These are phyloP conservation scores for Acorus gramineus DNA, from an alignment of 106 monocot species.

Conservation along the genomic window DNA sequence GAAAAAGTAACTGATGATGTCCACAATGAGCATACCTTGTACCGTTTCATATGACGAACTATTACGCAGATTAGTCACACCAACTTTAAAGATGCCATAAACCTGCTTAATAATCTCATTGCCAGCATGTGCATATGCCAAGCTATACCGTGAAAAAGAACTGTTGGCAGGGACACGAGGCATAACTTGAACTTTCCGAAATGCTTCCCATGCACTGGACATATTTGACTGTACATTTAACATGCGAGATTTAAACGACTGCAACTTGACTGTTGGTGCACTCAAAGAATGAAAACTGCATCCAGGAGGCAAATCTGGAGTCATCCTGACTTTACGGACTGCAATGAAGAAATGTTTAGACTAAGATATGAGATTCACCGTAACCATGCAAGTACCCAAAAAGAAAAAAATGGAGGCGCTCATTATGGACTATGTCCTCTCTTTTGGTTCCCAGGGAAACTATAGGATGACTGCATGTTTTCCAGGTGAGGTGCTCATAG, in stretches of 20 bases:
- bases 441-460: too few relatives aligned
- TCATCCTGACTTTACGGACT: slow-evolving; percentile 90
- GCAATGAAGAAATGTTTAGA: slow-evolving; percentile 10
- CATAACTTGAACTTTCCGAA: slow-evolving; percentile 52
- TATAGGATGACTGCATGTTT: too few relatives aligned
- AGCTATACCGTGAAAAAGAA: slow-evolving; percentile 71
- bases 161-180: slow-evolving; percentile 58
- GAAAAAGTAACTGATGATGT: too few relatives aligned
- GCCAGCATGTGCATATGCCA: slow-evolving; percentile 88
- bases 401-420: too few relatives aligned
- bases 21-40: slow-evolving; percentile 34
- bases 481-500: too few relatives aligned
- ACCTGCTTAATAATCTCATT: slow-evolving; percentile 85
- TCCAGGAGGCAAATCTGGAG: slow-evolving; percentile 72
- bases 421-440: too few relatives aligned
- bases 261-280: slow-evolving; percentile 34
- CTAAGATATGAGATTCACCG: background rate
- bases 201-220: slow-evolving; percentile 76
- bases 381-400: too few relatives aligned
- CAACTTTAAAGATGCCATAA: slow-evolving; percentile 70
- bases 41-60: slow-evolving; percentile 57
- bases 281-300: slow-evolving; percentile 62
- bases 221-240: slow-evolving; percentile 70
- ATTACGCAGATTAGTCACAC: slow-evolving; percentile 59
- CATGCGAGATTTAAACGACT: slow-evolving; percentile 55